phyloP scores from a whole-genome alignment of 495 filamentous ascomycete genomes.

The Hypoxylon perforatum region DNA sequence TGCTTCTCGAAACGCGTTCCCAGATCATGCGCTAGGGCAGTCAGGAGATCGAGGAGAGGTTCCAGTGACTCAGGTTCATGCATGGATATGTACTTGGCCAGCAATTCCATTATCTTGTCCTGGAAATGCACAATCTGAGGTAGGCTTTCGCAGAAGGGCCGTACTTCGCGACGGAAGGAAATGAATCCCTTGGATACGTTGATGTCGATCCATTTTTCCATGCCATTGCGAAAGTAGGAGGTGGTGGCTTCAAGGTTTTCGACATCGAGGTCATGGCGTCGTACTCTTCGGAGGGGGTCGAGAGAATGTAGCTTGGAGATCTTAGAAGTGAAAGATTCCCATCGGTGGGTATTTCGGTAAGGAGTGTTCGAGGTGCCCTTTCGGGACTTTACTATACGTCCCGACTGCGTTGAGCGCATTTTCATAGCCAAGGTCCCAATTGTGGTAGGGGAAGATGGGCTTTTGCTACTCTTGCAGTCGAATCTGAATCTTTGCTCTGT shows the following conservation, averaged over 20 bases:
- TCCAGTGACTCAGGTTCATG: conserved; percentile 81
- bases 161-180: conserved; percentile 75
- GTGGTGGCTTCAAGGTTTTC: conserved; percentile 73
- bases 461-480: conserved; percentile 17
- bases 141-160: conserved; percentile 84
- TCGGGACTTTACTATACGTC: conserved; percentile 72
- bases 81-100: conserved; percentile 81
- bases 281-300: conserved; percentile 88
- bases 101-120: conserved; percentile 79
- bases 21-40: conserved; percentile 92
- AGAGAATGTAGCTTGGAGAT: conserved; percentile 88
- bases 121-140: conserved; percentile 91
- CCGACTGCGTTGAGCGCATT: conserved; percentile 68
- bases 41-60: conserved; percentile 82
- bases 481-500: conserved; percentile 3
- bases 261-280: conserved; percentile 81
- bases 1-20: conserved; percentile 89
- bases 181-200: conserved; percentile 86
- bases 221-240: conserved; percentile 83
- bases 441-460: not conserved
- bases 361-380: conserved; percentile 72
- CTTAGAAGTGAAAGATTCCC: conserved; percentile 91
- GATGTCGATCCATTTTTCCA: conserved; percentile 90
- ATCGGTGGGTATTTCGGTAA: conserved; percentile 84
- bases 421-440: conserved; percentile 29